Evolutionary conservation across 2,329 filamentous ascomycete genomes (phyloP).

Genomic region (Dactylella cylindrospora): DNA sequence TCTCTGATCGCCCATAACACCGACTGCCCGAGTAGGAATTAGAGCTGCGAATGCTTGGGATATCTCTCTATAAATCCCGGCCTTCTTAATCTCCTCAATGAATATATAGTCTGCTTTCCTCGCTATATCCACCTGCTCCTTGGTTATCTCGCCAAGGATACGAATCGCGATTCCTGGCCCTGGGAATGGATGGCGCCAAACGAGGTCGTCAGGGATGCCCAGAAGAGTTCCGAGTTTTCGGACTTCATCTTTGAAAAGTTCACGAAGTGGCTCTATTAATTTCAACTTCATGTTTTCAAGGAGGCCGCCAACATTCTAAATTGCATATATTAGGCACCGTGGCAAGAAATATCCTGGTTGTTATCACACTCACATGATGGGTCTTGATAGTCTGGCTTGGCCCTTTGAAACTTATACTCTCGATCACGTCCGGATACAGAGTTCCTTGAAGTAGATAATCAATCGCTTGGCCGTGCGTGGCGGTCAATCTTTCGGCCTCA

Average conservation of each 20-base stretch:
- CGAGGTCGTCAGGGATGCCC: conserved; percentile 71
- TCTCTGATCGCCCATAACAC: conserved; percentile 70
- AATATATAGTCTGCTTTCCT: conserved; percentile 77
- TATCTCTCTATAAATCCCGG: conserved; percentile 72
- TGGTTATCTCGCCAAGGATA: conserved; percentile 81
- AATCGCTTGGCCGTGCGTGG: conserved; percentile 66
- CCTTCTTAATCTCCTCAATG: conserved; percentile 71
- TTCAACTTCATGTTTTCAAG: conserved; percentile 64
- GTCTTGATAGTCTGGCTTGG: conserved; percentile 73
- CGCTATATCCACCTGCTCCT: conserved; percentile 74
- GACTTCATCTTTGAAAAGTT: conserved; percentile 70
- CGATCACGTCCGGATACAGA: conserved; percentile 73
- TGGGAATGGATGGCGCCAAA: conserved; percentile 77
- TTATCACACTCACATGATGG: conserved; percentile 59
- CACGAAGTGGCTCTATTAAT: conserved; percentile 75
- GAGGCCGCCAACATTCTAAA: conserved; percentile 66
- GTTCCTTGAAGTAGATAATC: conserved; percentile 87
- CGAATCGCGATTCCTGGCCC: conserved; percentile 75
- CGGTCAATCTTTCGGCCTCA: conserved; percentile 60
- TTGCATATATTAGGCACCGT: neutral
- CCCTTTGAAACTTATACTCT: conserved; percentile 72
- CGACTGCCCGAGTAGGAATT: conserved; percentile 65
- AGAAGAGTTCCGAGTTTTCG: conserved; percentile 68
- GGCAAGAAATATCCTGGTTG: neutral
- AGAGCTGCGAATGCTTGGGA: conserved; percentile 71